A percentile compares a stretch with the other conserved stretches of the same genome.
Evolutionary conservation across 1,139 yeast species (phyloP).

Genomic region (Zhuliangozyma parablackwelliae): DNA sequence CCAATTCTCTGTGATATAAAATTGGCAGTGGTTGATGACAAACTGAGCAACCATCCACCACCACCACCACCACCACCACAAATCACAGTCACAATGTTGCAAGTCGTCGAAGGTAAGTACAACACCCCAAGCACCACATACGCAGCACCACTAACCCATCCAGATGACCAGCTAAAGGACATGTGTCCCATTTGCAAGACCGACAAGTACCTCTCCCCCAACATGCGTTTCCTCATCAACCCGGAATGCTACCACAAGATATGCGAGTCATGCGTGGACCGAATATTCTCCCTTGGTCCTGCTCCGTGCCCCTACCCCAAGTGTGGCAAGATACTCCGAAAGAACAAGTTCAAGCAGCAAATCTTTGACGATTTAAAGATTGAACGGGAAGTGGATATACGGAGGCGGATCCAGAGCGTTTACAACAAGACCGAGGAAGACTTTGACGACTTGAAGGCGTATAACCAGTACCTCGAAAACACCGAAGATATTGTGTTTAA

Average conservation of each 20-base stretch:
- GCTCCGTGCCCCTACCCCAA: constrained; percentile 94
- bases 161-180: constrained; percentile 51
- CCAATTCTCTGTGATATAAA: too few relatives aligned
- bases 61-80: too few relatives aligned
- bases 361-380: constrained; percentile 85
- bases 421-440: constrained; percentile 81
- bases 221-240: constrained; percentile 85
- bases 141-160: background rate
- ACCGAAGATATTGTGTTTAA: constrained; percentile 80
- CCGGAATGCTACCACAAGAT: constrained; percentile 98
- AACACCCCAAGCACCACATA: background rate
- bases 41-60: too few relatives aligned
- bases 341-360: constrained; percentile 87
- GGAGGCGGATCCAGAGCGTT: constrained; percentile 71
- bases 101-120: background rate
- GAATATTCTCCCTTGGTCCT: constrained; percentile 91
- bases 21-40: too few relatives aligned
- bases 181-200: constrained; percentile 98
- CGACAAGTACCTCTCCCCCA: constrained; percentile 88
- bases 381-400: constrained; percentile 87
- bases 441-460: constrained; percentile 55
- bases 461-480: constrained; percentile 75
- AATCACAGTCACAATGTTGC: too few relatives aligned
- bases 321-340: constrained; percentile 82
- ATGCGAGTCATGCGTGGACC: constrained; percentile 93